These are phyloP conservation scores for Biancaea sappan DNA, from an alignment of 306 rosid genomes.

Conservation along the genomic window DNA sequence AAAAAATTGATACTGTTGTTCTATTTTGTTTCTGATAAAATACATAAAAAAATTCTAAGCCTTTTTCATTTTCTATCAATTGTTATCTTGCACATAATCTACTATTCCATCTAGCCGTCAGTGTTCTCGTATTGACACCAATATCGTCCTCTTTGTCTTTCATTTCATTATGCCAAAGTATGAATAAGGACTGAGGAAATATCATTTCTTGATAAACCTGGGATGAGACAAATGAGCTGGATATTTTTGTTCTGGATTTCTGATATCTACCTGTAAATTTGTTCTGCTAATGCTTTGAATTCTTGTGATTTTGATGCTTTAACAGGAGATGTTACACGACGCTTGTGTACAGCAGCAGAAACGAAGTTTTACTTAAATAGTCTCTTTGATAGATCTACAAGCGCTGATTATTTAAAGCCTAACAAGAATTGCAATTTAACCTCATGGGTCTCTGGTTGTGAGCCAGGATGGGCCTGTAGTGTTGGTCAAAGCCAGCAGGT, in stretches of 20 bases:
- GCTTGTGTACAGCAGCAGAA: conserved; percentile 80
- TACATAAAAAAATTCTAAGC: background rate
- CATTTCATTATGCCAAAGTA: background rate
- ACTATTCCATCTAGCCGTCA: background rate
- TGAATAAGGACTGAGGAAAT: background rate
- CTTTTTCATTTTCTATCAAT: background rate
- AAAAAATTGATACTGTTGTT: background rate
- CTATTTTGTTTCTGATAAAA: conserved; percentile 7
- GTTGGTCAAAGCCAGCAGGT: conserved; percentile 41
- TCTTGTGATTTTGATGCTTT: conserved; percentile 24
- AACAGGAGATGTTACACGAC: conserved; percentile 60
- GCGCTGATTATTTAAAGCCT: conserved; percentile 57
- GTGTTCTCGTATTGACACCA: background rate
- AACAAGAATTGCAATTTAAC: conserved; percentile 76
- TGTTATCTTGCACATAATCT: background rate
- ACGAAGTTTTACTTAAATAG: conserved; percentile 54
- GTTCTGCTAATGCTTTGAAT: conserved; percentile 14
- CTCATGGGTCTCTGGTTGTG: conserved; percentile 85
- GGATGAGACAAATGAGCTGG: background rate
- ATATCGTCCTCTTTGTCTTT: background rate
- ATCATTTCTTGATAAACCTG: background rate
- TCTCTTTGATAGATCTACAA: conserved; percentile 42
- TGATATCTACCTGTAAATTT: background rate
- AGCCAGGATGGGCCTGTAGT: conserved; percentile 92
- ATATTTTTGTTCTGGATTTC: background rate